Base-by-base conservation (phyloP, 163 green algal genomes). In the Volvox carteri region DNA sequence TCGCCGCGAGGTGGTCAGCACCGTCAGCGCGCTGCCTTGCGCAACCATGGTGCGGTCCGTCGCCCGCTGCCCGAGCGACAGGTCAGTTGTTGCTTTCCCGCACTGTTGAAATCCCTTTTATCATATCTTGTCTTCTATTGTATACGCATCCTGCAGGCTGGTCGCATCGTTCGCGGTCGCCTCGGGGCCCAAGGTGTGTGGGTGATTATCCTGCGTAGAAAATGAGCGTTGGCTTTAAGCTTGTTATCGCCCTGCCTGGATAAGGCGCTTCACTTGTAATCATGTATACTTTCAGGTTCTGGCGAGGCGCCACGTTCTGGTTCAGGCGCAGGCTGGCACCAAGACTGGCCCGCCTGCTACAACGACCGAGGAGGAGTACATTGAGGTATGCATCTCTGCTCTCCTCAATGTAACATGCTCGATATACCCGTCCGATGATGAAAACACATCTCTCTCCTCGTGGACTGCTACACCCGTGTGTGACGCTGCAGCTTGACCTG, bases 401-500 rank as follows among this genome's bases (percentile, higher is more conserved):
- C 0, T 30, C 7, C 2, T 0, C 30, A 18, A 58, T 14, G 73
- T 8, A 28, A 6, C 0, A 60, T n/a, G n/a, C n/a, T n/a, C n/a
- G n/a, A n/a, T n/a, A n/a, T n/a, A n/a, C n/a, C n/a, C n/a, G n/a
- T n/a, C n/a, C n/a, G n/a, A n/a, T n/a, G n/a, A n/a, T n/a, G n/a
- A n/a, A n/a, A n/a, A n/a, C n/a, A n/a, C n/a, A n/a, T n/a, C n/a
- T n/a, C n/a, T n/a, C n/a, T n/a, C n/a, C n/a, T n/a, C n/a, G n/a
- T n/a, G n/a, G n/a, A n/a, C n/a, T n/a, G n/a, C n/a, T n/a, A n/a
- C n/a, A n/a, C n/a, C n/a, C n/a, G n/a, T n/a, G n/a, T n/a, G n/a
- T n/a, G n/a, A n/a, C n/a, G n/a, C 23, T 39, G 62, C 91, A 98
- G 95, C 92, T 98, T 16, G 90, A 94, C 87, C 92, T 99, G 67